Evolutionary conservation across 2,329 filamentous ascomycete species (phyloP).

Genomic region (Sporothrix humicola): DNA sequence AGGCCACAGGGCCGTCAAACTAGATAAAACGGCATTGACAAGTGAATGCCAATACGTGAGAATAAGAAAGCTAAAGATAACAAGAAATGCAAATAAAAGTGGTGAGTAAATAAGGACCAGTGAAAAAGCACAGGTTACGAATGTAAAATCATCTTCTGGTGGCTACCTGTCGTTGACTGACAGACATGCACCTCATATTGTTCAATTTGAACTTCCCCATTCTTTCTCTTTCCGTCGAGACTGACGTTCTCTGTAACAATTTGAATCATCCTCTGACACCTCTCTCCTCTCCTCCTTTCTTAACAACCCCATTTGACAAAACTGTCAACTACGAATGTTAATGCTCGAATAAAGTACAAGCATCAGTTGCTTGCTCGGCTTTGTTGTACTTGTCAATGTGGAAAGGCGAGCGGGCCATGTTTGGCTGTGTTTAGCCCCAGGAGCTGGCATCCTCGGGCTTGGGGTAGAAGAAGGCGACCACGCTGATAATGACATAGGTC

Average conservation of each 20-base stretch:
- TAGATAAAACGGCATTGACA: background rate
- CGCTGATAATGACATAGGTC: slow-evolving; percentile 70
- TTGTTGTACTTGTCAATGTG: background rate
- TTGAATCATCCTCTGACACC: background rate
- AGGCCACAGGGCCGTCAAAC: background rate
- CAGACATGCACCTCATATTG: background rate
- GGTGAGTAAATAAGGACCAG: slow-evolving; percentile 15
- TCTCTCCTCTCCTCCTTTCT: background rate
- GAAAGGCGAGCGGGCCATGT: background rate
- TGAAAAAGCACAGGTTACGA: slow-evolving; percentile 19
- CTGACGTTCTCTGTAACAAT: background rate
- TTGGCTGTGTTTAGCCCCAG: slow-evolving; percentile 29
- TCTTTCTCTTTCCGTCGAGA: background rate
- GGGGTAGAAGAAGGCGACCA: slow-evolving; percentile 72
- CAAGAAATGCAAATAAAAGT: slow-evolving; percentile 5
- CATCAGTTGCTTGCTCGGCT: background rate
- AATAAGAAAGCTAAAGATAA: background rate
- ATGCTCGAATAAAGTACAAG: background rate
- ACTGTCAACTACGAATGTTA: background rate
- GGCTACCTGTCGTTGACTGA: background rate
- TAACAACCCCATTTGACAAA: background rate
- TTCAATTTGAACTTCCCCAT: background rate
- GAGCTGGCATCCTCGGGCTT: slow-evolving; percentile 28
- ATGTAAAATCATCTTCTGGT: background rate
- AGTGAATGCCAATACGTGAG: background rate